These are phyloP conservation scores for Eimeria praecox DNA, from an alignment of 169 alveolate species.

Conservation along the genomic window DNA sequence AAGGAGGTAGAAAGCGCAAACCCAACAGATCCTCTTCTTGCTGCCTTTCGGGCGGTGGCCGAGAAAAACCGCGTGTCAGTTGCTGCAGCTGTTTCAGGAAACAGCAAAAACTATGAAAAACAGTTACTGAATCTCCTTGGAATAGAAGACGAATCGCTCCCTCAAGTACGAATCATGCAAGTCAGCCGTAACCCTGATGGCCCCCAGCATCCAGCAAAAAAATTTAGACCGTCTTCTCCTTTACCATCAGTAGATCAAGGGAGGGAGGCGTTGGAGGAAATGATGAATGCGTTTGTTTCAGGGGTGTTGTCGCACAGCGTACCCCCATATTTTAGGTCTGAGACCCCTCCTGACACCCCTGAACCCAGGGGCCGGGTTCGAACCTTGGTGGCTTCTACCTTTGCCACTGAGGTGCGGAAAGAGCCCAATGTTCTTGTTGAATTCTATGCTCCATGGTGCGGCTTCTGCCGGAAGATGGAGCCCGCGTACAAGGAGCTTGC, in stretches of 20 bases:
- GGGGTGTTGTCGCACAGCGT: constrained; percentile 35
- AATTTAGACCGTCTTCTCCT: constrained; percentile 21
- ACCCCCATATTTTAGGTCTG: constrained; percentile 75
- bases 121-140: constrained; percentile 69
- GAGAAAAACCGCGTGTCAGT: constrained; percentile 34
- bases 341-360: constrained; percentile 53
- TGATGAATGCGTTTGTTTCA: constrained; percentile 16
- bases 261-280: not conserved
- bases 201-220: constrained; percentile 78
- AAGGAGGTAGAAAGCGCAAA: not conserved
- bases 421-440: constrained; percentile 77
- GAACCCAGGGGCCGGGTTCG: constrained; percentile 56
- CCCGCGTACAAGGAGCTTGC: constrained; percentile 82
- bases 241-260: constrained; percentile 14
- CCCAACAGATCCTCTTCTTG: constrained; percentile 52
- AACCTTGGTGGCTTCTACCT: constrained; percentile 74
- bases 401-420: constrained; percentile 6
- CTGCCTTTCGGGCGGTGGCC: constrained; percentile 58
- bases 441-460: constrained; percentile 82
- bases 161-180: constrained; percentile 69
- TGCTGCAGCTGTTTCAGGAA: constrained; percentile 71
- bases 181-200: constrained; percentile 62
- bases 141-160: constrained; percentile 66
- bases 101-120: constrained; percentile 59
- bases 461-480: constrained; percentile 80